A percentile compares a stretch with the other conserved stretches of the same genome.
Evolutionary conservation across 73 alveolate species (phyloP).

Genomic region (Paramecium sonneborni): DNA sequence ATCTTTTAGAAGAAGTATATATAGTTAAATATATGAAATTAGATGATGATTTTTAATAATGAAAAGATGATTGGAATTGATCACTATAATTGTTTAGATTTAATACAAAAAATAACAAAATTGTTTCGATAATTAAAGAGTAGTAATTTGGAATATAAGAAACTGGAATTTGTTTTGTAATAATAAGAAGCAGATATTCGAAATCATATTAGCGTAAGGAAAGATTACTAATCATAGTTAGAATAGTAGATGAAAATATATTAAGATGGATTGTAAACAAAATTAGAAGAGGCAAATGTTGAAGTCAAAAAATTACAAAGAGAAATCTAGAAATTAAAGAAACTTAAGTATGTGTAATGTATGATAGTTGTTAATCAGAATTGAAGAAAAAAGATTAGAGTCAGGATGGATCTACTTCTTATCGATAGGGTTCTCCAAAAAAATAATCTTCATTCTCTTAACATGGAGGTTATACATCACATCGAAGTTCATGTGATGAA

Average conservation of each 20-base stretch:
- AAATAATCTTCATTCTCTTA: not conserved
- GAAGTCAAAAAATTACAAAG: not conserved
- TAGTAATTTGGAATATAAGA: not conserved
- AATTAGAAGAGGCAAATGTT: not conserved
- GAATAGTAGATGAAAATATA: conserved; percentile 30
- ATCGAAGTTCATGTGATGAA: conserved; percentile 2
- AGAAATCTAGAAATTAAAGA: not conserved
- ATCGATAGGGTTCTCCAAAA: not conserved
- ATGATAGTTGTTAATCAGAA: conserved; percentile 23
- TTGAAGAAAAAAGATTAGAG: not conserved
- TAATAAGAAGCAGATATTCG: conserved; percentile 24
- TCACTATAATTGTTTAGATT: not conserved
- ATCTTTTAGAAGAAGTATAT: not conserved
- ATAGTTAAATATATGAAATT: not conserved
- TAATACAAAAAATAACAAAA: not conserved
- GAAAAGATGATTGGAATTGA: not conserved
- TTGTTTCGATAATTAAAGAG: not conserved
- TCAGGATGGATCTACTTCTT: not conserved
- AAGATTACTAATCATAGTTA: not conserved
- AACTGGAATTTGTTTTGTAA: not conserved
- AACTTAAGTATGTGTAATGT: not conserved
- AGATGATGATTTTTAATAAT: not conserved
- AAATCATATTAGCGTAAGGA: conserved; percentile 24
- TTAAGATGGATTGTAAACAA: not conserved
- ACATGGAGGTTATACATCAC: conserved; percentile 20